Evolutionary conservation across 805 yeast species (phyloP).

Genomic region (Starmerella asiatica): DNA sequence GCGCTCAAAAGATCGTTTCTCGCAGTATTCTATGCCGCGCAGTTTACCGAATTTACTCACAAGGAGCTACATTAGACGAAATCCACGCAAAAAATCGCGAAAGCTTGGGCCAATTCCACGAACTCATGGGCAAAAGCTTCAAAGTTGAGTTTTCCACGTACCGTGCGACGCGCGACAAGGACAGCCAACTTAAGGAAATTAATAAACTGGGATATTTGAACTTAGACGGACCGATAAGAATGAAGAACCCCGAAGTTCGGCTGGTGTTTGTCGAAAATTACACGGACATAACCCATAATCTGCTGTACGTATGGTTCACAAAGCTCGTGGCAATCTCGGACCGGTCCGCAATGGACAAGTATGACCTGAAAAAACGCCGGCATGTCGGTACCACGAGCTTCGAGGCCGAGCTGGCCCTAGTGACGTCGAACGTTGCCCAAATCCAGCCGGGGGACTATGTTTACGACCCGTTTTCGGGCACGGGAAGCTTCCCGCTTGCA

Average conservation of each 20-base stretch:
- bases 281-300: slow-evolving; percentile 35
- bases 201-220: slow-evolving; percentile 54
- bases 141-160: slow-evolving; percentile 72
- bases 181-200: slow-evolving; percentile 45
- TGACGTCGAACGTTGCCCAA: slow-evolving; percentile 77
- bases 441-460: slow-evolving; percentile 50
- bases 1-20: slow-evolving; percentile 49
- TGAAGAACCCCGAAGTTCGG: slow-evolving; percentile 61
- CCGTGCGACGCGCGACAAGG: slow-evolving; percentile 47
- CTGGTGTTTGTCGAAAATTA: slow-evolving; percentile 71
- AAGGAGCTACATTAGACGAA: slow-evolving; percentile 41
- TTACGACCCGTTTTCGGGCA: slow-evolving; percentile 94
- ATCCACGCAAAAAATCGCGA: slow-evolving; percentile 41
- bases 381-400: slow-evolving; percentile 94
- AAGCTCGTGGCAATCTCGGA: slow-evolving; percentile 57
- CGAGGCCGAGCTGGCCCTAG: slow-evolving; percentile 81
- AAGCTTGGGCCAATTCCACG: slow-evolving; percentile 27
- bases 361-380: slow-evolving; percentile 67
- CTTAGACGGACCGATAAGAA: slow-evolving; percentile 61
- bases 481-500: slow-evolving; percentile 86
- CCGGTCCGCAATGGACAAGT: slow-evolving; percentile 53
- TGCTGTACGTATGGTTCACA: slow-evolving; percentile 58
- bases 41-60: slow-evolving; percentile 77
- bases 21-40: slow-evolving; percentile 61
- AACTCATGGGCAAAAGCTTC: slow-evolving; percentile 36